Base-by-base conservation (phyloP, 139 green algal genomes). In the Desmodesmus armatus region DNA sequence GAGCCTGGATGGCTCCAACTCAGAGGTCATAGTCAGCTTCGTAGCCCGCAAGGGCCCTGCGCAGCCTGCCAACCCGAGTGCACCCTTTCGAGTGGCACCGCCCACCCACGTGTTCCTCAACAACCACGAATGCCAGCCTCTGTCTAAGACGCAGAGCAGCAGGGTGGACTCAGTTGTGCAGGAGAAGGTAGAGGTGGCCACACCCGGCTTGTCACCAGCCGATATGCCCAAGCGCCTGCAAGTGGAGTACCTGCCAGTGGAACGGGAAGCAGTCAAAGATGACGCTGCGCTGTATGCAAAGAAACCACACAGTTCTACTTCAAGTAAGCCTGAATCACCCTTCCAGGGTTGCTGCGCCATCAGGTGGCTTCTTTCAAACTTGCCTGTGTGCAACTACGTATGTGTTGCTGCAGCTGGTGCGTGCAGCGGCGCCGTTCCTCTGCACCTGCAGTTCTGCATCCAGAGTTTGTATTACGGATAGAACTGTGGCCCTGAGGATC, bases 221-320 rank as follows among this genome's bases (percentile, higher is more conserved):
- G 29, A 82, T 66, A 84, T 67, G n/a, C 81, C 74, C 15, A 72
- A 51, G 0, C 47, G 78, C 19, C 29, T 91, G 51, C 51, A 89
- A 55, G 65, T 94, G 55, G 75, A 92, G 41, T 95, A 95, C 53
- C 88, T 91, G n/a, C 90, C 92, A 15, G 92, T 95, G 21, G 80
- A 89, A 35, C 91, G 71, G n/a, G 39, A 35, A 33, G n/a, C 41
- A 4, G 17, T 25, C 47, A 4, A 40, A 3, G 80, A 44, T 7
- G 47, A 86, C 35, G 25, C 67, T 6, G 80, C 51, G 21, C 49
- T 90, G 15, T 88, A 88, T 82, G 29, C 85, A 17, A 80, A 62
- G 41, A 91, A 0, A 91, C 93, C 73, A 94, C 89, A 2, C 90
- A 95, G 84, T 94, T 96, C 39, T 91, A 94, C 47, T 66, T 96